Conservation (phyloP, 1,284 basidiomycete genomes). For the Melampsora occidentalis region DNA sequence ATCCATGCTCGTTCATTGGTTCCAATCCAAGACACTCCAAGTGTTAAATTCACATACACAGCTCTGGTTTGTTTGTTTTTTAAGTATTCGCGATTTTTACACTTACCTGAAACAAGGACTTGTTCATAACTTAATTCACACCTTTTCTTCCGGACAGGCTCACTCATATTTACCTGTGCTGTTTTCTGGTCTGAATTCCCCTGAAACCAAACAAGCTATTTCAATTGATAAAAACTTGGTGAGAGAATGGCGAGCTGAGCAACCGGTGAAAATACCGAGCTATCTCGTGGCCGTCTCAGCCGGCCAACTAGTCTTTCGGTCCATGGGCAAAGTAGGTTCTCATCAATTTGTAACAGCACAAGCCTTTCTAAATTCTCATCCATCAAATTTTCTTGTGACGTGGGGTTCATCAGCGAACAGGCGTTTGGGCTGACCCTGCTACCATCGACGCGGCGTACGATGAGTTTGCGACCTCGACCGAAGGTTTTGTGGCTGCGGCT, state of each 20-base stretch:
- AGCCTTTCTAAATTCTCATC: neutral
- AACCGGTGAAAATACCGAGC: constrained; percentile 45
- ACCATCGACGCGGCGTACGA: constrained; percentile 73
- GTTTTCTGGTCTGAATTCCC: constrained; percentile 70
- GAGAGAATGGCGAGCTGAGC: constrained; percentile 49
- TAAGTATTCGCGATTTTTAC: neutral
- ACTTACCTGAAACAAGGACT: neutral
- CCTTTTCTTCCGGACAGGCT: constrained; percentile 8
- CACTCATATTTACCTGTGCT: constrained; percentile 74
- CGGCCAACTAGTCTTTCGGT: constrained; percentile 57
- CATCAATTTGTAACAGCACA: neutral
- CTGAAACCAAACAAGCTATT: constrained; percentile 56
- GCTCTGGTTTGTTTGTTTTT: constrained; percentile 61
- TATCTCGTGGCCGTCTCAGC: constrained; percentile 39
- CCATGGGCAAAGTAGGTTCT: constrained; percentile 48
- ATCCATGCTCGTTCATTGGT: constrained; percentile 78
- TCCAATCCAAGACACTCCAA: constrained; percentile 70
- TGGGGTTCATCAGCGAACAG: constrained; percentile 64
- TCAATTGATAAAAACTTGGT: constrained; percentile 65
- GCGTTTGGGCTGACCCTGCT: constrained; percentile 85
- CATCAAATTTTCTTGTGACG: constrained; percentile 52
- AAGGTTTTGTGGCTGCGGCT: constrained; percentile 70
- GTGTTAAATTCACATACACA: constrained; percentile 61
- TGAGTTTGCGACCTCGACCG: constrained; percentile 83
- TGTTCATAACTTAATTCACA: neutral